Percentiles rank a stretch among this genome's conserved stretches.
Conservation (phyloP, 1,139 yeast species). For the Debaryomyces sp. region DNA sequence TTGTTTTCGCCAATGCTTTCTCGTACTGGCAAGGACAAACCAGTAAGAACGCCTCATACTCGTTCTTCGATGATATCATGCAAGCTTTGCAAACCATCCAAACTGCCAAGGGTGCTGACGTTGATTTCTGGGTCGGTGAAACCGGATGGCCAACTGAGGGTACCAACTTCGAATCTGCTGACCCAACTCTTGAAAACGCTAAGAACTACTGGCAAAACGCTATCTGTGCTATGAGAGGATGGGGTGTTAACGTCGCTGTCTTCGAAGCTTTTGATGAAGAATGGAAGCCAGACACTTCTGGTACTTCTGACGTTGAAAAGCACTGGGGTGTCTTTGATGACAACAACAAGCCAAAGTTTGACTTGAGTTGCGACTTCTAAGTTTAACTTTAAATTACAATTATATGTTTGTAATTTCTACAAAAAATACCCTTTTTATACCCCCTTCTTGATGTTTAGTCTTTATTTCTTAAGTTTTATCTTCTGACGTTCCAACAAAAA, state of each 20-base stretch:
- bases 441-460: constrained; percentile 5
- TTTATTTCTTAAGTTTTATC: constrained; percentile 1
- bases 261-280: constrained; percentile 95
- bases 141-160: constrained; percentile 98
- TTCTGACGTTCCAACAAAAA: neutral
- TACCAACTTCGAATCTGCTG: constrained; percentile 62
- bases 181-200: constrained; percentile 76
- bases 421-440: constrained; percentile 3
- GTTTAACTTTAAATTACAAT: neutral
- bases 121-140: constrained; percentile 94
- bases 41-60: constrained; percentile 74
- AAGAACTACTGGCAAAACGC: constrained; percentile 81
- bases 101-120: constrained; percentile 82
- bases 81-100: constrained; percentile 90
- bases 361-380: constrained; percentile 56
- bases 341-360: constrained; percentile 57
- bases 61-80: constrained; percentile 95
- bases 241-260: constrained; percentile 91
- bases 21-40: constrained; percentile 99
- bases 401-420: neutral
- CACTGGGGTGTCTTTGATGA: constrained; percentile 89
- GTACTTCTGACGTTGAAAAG: constrained; percentile 82
- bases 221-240: constrained; percentile 88
- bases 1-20: constrained; percentile 90
- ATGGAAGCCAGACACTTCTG: constrained; percentile 92